A percentile compares a stretch with the other conserved stretches of the same genome.
phyloP scores from a whole-genome alignment of 2,329 filamentous ascomycete species.

The Aspergillus bombycis region DNA sequence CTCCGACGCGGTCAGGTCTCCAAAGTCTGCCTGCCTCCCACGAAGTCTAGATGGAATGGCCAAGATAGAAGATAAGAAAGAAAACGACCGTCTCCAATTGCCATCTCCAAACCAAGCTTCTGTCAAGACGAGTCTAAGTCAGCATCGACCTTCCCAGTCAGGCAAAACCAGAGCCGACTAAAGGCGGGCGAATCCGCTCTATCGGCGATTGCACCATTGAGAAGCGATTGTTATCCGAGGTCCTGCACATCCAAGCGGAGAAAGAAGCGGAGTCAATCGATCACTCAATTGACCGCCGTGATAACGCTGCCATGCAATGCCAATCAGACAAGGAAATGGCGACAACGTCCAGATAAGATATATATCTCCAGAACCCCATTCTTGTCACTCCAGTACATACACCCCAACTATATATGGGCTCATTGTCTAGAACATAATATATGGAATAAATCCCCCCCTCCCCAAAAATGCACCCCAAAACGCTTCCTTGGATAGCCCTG shows the following conservation, averaged over 20 bases:
- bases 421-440: too few relatives aligned
- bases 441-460: background rate
- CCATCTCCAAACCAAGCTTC: background rate
- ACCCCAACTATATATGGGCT: too few relatives aligned
- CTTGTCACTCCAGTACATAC: background rate
- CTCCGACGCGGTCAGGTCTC: background rate
- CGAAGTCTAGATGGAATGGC: background rate
- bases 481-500: background rate
- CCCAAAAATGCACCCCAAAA: background rate
- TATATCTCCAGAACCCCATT: background rate
- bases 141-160: background rate
- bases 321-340: background rate
- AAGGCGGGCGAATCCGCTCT: background rate
- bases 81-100: background rate
- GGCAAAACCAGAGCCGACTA: background rate
- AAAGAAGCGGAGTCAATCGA: background rate
- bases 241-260: background rate
- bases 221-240: background rate
- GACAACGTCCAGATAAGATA: background rate
- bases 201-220: constrained; percentile 2
- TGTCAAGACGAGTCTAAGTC: background rate
- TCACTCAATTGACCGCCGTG: background rate
- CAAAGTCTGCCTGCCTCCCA: background rate
- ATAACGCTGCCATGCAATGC: background rate
- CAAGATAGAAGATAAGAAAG: background rate